These are phyloP conservation scores for Teratosphaeriaceae sp. DNA, from an alignment of 2,329 filamentous ascomycete genomes.

Conservation along the genomic window DNA sequence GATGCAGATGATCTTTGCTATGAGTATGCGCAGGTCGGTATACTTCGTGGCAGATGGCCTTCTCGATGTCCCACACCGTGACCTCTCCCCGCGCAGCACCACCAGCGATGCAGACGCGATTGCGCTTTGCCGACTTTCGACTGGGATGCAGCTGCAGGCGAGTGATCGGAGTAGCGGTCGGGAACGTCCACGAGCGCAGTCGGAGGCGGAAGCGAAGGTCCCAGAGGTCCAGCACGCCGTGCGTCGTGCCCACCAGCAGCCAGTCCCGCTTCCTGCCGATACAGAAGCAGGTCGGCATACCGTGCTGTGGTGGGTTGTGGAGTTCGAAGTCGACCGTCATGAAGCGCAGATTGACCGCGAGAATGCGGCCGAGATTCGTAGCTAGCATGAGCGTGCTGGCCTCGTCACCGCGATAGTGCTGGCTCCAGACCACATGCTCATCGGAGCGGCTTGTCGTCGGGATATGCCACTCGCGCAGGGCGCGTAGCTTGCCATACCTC, in stretches of 20 bases:
- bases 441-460: slow-evolving; percentile 38
- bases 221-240: slow-evolving; percentile 91
- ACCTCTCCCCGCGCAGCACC: slow-evolving; percentile 84
- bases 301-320: slow-evolving; percentile 85
- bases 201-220: slow-evolving; percentile 90
- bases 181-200: slow-evolving; percentile 80
- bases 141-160: slow-evolving; percentile 69
- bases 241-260: slow-evolving; percentile 84
- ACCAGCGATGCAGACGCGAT: slow-evolving; percentile 82
- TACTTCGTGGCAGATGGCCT: slow-evolving; percentile 78
- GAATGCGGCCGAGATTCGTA: slow-evolving; percentile 75
- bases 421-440: slow-evolving; percentile 82
- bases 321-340: slow-evolving; percentile 78
- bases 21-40: slow-evolving; percentile 62
- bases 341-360: slow-evolving; percentile 78
- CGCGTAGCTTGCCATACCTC: slow-evolving; percentile 57
- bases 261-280: slow-evolving; percentile 81
- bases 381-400: slow-evolving; percentile 78
- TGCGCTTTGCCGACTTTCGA: slow-evolving; percentile 52
- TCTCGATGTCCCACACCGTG: slow-evolving; percentile 93
- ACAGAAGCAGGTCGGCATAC: slow-evolving; percentile 84
- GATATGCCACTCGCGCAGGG: slow-evolving; percentile 76
- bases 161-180: slow-evolving; percentile 72
- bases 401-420: slow-evolving; percentile 80
- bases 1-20: slow-evolving; percentile 36